phyloP scores from a whole-genome alignment of 2,329 filamentous ascomycete species.

The Incumbomyces delicatus region DNA sequence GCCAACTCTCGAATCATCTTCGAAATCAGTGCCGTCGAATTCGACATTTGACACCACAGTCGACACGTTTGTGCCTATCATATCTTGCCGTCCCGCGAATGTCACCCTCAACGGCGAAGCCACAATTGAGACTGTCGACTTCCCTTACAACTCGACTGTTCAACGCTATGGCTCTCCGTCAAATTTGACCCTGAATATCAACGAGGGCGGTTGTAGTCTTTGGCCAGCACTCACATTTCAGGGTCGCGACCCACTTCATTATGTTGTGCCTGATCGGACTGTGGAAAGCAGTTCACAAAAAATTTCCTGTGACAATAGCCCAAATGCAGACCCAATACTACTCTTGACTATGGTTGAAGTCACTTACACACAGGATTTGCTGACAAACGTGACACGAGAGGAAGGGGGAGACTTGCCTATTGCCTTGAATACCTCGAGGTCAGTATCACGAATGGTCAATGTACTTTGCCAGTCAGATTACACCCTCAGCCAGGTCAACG shows the following conservation, averaged over 20 bases:
- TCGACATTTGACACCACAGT: conserved; percentile 12
- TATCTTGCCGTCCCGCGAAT: conserved; percentile 14
- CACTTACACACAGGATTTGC: conserved; percentile 14
- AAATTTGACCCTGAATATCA: conserved; percentile 16
- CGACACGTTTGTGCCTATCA: conserved; percentile 17
- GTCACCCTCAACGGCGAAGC: conserved; percentile 11
- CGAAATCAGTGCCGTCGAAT: conserved; percentile 6
- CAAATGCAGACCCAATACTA: conserved; percentile 11
- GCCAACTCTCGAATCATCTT: conserved; percentile 10
- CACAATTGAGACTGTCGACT: conserved; percentile 10
- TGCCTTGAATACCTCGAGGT: conserved; percentile 16
- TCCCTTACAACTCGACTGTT: conserved; percentile 6
- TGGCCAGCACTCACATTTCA: conserved; percentile 12
- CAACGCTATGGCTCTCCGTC: conserved; percentile 10
- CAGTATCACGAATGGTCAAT: conserved; percentile 14
- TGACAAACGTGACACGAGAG: conserved; percentile 15
- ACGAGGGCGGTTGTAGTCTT: conserved; percentile 12
- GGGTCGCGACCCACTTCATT: conserved; percentile 17
- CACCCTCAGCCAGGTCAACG: conserved; percentile 14
- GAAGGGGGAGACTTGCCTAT: conserved; percentile 17
- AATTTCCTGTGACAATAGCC: conserved; percentile 13
- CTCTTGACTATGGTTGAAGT: conserved; percentile 18
- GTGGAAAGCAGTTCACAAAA: conserved; percentile 15
- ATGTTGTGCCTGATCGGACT: conserved; percentile 14
- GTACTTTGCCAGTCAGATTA: conserved; percentile 18